Conservation (phyloP, 192 early-diverging fungal species). For the Coemansia sp. region DNA sequence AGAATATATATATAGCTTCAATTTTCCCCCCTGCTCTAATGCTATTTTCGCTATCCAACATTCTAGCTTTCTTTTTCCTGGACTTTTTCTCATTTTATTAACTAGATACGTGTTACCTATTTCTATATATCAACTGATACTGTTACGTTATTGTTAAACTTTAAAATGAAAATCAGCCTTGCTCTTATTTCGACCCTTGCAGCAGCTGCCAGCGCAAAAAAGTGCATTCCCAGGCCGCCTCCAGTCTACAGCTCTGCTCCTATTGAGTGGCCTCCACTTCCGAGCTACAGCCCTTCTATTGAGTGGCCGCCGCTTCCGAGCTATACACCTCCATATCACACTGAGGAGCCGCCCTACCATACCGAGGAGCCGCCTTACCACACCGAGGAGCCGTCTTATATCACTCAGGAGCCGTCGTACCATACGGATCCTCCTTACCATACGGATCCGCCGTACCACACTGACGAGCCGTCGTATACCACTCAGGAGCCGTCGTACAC, state of each 20-base stretch:
- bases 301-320: not conserved
- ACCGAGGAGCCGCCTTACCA: slow-evolving; percentile 10
- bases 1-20: too few species aligned
- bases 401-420: not conserved
- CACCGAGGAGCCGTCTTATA: slow-evolving; percentile 7
- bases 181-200: slow-evolving; percentile 18
- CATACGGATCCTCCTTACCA: not conserved
- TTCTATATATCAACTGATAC: not conserved
- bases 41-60: too few species aligned
- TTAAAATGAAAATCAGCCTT: slow-evolving; percentile 31
- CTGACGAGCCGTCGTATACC: not conserved
- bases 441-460: not conserved
- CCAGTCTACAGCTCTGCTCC: slow-evolving; percentile 16
- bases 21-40: too few species aligned
- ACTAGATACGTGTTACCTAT: slow-evolving; percentile 6
- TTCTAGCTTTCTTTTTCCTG: too few species aligned
- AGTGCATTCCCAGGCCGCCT: slow-evolving; percentile 39
- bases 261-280: not conserved
- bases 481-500: not conserved
- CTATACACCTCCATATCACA: slow-evolving; percentile 2
- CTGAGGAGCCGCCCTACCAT: slow-evolving; percentile 1
- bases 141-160: too few species aligned
- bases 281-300: too few species aligned
- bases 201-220: slow-evolving; percentile 27
- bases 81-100: not conserved